Evolutionary conservation across 208 protist genomes (phyloP).

Genomic region (Leishmania braziliensis): DNA sequence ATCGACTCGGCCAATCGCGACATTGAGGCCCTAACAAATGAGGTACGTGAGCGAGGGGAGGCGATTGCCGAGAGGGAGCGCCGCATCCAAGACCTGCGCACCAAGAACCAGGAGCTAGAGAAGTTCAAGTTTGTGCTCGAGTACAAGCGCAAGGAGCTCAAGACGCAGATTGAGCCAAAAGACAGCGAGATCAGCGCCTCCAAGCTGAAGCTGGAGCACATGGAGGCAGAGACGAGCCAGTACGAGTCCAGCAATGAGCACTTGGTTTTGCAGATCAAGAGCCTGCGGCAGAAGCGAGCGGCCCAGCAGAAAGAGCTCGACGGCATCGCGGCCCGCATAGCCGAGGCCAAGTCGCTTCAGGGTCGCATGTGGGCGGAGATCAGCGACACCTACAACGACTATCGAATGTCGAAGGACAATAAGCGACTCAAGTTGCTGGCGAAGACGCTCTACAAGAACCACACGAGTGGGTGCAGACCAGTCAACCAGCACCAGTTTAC

Average conservation of each 20-base stretch:
- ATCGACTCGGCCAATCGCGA: slow-evolving; percentile 95
- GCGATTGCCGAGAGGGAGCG: slow-evolving; percentile 97
- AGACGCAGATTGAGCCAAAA: slow-evolving; percentile 97
- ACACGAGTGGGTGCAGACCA: slow-evolving; percentile 58
- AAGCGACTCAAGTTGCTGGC: slow-evolving; percentile 91
- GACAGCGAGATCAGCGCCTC: slow-evolving; percentile 94
- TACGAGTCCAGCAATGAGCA: slow-evolving; percentile 94
- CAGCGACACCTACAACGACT: slow-evolving; percentile 66
- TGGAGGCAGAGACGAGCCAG: slow-evolving; percentile 93
- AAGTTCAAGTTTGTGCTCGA: slow-evolving; percentile 99
- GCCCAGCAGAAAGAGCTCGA: slow-evolving; percentile 93
- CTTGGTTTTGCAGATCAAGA: slow-evolving; percentile 93
- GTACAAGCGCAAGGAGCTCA: slow-evolving; percentile 98
- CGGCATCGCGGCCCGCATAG: slow-evolving; percentile 65
- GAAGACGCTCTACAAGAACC: slow-evolving; percentile 93
- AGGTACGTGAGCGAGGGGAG: slow-evolving; percentile 94
- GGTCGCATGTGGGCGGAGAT: slow-evolving; percentile 91
- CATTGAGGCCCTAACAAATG: slow-evolving; percentile 91
- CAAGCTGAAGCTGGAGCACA: slow-evolving; percentile 95
- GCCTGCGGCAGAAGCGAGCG: slow-evolving; percentile 93
- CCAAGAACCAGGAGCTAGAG: slow-evolving; percentile 98
- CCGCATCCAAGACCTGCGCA: slow-evolving; percentile 96
- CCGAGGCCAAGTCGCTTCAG: slow-evolving; percentile 80
- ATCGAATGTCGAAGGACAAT: slow-evolving; percentile 37
- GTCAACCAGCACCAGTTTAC: slow-evolving; percentile 39